Base-by-base conservation (phyloP, 768 basidiomycete species). In the Lactifluus subvellereus region DNA sequence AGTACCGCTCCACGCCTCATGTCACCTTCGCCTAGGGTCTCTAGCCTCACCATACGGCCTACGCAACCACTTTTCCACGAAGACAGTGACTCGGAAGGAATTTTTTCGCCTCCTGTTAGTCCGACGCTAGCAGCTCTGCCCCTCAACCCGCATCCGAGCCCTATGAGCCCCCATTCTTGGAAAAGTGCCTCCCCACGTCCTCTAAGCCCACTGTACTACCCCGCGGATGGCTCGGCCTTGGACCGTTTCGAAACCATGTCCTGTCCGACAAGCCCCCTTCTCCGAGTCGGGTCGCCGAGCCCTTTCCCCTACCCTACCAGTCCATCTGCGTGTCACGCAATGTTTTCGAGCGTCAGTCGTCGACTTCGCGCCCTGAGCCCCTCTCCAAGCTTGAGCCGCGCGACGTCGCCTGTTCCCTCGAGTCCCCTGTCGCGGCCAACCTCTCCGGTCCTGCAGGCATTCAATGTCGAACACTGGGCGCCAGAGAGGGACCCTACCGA, bases 241-340 rank as follows among this genome's bases (percentile, higher is more conserved):
- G 11, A 33, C 13, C n/a, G 45, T 47, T 58, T 47, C n/a, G 18
- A 27, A 32, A 22, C 63, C 10, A 50, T 56, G 63, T 64, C 63
- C 30, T 55, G 58, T 52, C 58, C 62, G n/a, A 64, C 62, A n/a
- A 64, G 57, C 53, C 62, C 62, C 6, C 22, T 59, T 50, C 47
- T 54, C 18, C 38, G 47, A 47, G 9, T 20, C 6, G 4, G 45
- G 53, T 14, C 53, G 27, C 50, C 62, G 47, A 50, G 37, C 18
- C 37, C 62, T 18, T n/a, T 20, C 27, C 47, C 57, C 5, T 27
- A 16, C 13, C 59, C 58, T 16, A 16, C 58, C 33, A 51, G 58
- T 30, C 58, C 32, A n/a, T 55, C 63, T 54, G 18, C 63, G 27
- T 37, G 16, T 43, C 63, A 60, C 13, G 53, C 40, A 42, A 55